Percentiles rank a stretch among this genome's conserved stretches.
Conservation (phyloP, 495 filamentous ascomycete genomes). For the Penicillium lividum region DNA sequence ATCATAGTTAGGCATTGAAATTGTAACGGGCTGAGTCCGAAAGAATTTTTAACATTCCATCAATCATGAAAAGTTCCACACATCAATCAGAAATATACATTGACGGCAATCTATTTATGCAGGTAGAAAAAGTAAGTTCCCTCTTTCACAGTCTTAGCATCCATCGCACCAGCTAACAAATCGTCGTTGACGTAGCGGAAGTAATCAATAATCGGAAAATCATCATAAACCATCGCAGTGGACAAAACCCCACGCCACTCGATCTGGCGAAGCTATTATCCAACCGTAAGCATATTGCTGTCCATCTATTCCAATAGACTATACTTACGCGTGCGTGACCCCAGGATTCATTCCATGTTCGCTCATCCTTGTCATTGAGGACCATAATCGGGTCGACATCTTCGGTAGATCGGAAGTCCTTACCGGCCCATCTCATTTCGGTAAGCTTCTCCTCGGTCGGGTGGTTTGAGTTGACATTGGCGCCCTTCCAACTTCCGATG, state of each 20-base stretch:
- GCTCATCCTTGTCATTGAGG: conserved; percentile 16
- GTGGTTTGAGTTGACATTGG: conserved; percentile 28
- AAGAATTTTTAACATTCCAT: too few species aligned
- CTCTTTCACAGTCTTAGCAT: conserved; percentile 17
- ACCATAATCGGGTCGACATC: conserved; percentile 33
- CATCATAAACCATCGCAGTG: conserved; percentile 33
- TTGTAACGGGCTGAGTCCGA: too few species aligned
- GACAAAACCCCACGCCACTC: conserved; percentile 24
- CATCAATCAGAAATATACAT: background rate
- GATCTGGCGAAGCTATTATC: conserved; percentile 26
- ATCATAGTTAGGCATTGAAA: too few species aligned
- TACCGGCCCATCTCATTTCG: conserved; percentile 28
- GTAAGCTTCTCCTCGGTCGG: conserved; percentile 20
- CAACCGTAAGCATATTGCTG: background rate
- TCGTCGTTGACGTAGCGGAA: conserved; percentile 30
- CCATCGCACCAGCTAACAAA: conserved; percentile 34
- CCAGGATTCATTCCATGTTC: conserved; percentile 18
- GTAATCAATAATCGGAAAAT: conserved; percentile 32
- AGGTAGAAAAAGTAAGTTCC: conserved; percentile 29
- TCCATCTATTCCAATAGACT: too few species aligned
- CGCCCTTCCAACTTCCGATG: conserved; percentile 27
- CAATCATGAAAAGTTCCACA: too few species aligned
- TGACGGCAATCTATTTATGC: conserved; percentile 10
- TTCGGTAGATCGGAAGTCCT: conserved; percentile 26
- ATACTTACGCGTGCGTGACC: conserved; percentile 20